Evolutionary conservation across 345 rosid species (phyloP).

Genomic region (Barbarea vulgaris): DNA sequence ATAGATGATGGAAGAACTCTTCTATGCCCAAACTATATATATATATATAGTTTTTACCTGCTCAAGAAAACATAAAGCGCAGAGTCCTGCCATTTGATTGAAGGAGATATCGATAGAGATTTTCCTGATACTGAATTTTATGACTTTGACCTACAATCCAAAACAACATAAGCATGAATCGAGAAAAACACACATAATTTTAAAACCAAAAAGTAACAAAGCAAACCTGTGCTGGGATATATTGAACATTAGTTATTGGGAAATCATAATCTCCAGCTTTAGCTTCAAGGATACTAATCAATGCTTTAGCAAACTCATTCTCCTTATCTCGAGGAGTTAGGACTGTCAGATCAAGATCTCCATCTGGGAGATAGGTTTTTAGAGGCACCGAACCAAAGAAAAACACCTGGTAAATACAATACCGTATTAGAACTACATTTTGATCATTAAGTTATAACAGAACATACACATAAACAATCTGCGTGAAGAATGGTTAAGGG

Average conservation of each 20-base stretch:
- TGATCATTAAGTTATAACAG: neutral
- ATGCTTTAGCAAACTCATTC: constrained; percentile 53
- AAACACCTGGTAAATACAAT: constrained; percentile 55
- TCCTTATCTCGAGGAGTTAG: constrained; percentile 55
- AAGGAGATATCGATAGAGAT: constrained; percentile 78
- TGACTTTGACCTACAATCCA: constrained; percentile 67
- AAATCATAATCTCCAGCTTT: constrained; percentile 47
- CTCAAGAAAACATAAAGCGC: constrained; percentile 76
- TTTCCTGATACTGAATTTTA: constrained; percentile 60
- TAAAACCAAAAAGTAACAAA: neutral
- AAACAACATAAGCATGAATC: constrained; percentile 15
- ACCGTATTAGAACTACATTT: neutral
- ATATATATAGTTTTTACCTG: constrained; percentile 49
- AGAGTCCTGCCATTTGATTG: constrained; percentile 75
- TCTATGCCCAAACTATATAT: neutral
- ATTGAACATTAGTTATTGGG: constrained; percentile 62
- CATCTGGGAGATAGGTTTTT: constrained; percentile 91
- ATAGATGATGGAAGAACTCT: constrained; percentile 4
- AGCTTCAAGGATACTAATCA: constrained; percentile 51
- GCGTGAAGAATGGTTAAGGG: neutral
- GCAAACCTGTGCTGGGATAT: constrained; percentile 74
- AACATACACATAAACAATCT: neutral
- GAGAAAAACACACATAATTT: neutral
- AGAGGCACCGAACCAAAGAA: constrained; percentile 79
- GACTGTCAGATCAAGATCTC: constrained; percentile 88